Percentiles rank a stretch among this genome's conserved stretches.
Evolutionary conservation across 768 basidiomycete species (phyloP).

Genomic region (Paxillus ammoniavirescens): DNA sequence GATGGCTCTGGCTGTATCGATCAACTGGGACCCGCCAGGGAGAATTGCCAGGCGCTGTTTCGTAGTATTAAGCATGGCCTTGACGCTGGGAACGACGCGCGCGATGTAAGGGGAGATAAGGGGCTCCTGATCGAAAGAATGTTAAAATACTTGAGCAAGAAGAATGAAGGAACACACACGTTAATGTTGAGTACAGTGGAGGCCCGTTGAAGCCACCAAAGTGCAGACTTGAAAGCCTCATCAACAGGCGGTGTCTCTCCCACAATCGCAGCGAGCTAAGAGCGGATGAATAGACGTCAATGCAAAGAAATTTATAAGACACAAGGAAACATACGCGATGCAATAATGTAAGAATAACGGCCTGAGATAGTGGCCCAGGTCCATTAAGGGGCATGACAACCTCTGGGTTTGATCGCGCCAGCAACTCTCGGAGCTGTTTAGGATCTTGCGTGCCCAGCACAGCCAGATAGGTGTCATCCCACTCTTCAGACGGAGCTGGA

Average conservation of each 20-base stretch:
- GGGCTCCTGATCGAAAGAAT: slow-evolving; percentile 52
- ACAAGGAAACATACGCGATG: slow-evolving; percentile 59
- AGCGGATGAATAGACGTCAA: slow-evolving; percentile 1
- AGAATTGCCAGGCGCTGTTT: slow-evolving; percentile 79
- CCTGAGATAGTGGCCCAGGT: slow-evolving; percentile 71
- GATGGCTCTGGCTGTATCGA: slow-evolving; percentile 69
- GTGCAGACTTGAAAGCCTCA: slow-evolving; percentile 74
- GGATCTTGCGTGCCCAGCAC: slow-evolving; percentile 75
- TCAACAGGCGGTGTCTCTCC: slow-evolving; percentile 76
- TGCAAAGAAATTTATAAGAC: not conserved
- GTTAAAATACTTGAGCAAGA: not conserved
- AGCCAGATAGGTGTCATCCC: slow-evolving; percentile 81
- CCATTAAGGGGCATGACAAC: slow-evolving; percentile 77
- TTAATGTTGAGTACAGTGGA: slow-evolving; percentile 69
- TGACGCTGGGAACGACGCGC: slow-evolving; percentile 78
- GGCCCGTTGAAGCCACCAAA: slow-evolving; percentile 87
- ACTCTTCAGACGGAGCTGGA: slow-evolving; percentile 66
- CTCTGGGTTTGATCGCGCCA: slow-evolving; percentile 74
- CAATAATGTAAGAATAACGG: slow-evolving; percentile 79
- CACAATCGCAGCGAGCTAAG: slow-evolving; percentile 68
- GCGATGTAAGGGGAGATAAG: slow-evolving; percentile 80
- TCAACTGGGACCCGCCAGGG: slow-evolving; percentile 64
- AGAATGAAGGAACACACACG: slow-evolving; percentile 37
- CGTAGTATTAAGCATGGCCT: slow-evolving; percentile 70
- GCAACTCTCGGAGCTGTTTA: slow-evolving; percentile 69